A percentile compares a stretch with the other conserved stretches of the same genome.
phyloP scores from a whole-genome alignment of 2,329 filamentous ascomycete species.

The Fusarium chaquense region DNA sequence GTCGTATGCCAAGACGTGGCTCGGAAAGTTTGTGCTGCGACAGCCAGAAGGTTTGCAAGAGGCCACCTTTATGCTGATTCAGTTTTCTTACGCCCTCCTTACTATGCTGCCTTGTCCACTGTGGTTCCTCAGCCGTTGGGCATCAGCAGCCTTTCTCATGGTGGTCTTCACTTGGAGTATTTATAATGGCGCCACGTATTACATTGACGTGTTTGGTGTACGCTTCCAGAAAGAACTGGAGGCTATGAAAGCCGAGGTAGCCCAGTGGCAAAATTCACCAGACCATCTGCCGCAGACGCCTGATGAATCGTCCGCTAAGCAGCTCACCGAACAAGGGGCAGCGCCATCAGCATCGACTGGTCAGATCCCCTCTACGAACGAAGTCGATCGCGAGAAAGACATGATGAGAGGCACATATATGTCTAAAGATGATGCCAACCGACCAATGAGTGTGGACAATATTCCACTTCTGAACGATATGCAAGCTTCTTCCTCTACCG shows the following conservation, averaged over 20 bases:
- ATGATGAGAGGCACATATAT: conserved; percentile 27
- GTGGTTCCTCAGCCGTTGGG: conserved; percentile 92
- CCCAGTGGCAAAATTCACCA: conserved; percentile 81
- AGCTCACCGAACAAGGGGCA: conserved; percentile 28
- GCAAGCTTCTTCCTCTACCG: conserved; percentile 52
- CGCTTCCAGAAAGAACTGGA: conserved; percentile 97
- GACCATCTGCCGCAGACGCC: conserved; percentile 58
- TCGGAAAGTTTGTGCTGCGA: conserved; percentile 85
- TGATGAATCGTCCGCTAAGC: conserved; percentile 36
- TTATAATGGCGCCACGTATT: conserved; percentile 96
- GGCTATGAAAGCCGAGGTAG: conserved; percentile 86
- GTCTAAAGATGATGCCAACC: conserved; percentile 38
- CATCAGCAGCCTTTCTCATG: conserved; percentile 80
- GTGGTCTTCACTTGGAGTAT: conserved; percentile 93
- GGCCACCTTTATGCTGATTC: conserved; percentile 93
- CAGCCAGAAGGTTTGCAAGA: conserved; percentile 84
- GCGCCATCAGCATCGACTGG: conserved; percentile 30
- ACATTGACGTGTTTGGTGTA: conserved; percentile 97
- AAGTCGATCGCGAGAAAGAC: conserved; percentile 37
- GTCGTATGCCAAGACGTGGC: conserved; percentile 89
- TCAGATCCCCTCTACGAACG: conserved; percentile 32
- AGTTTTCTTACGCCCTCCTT: conserved; percentile 88
- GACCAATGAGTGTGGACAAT: conserved; percentile 59
- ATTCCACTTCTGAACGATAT: conserved; percentile 69
- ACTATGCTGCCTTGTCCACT: conserved; percentile 96